These are phyloP conservation scores for Cynara cardunculus DNA, from an alignment of 129 eudicot species.

Conservation along the genomic window DNA sequence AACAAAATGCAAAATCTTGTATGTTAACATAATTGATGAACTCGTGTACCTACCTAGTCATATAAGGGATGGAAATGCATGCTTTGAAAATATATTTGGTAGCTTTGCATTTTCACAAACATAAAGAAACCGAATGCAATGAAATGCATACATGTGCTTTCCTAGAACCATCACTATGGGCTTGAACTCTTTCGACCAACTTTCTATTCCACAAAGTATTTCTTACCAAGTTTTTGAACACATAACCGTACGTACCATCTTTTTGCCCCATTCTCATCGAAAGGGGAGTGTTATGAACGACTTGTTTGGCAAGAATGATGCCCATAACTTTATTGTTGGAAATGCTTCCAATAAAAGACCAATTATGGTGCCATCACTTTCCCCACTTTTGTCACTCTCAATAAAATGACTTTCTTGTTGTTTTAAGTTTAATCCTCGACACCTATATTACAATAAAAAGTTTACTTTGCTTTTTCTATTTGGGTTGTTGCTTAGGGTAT, in stretches of 20 bases:
- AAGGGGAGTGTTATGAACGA: slow-evolving; percentile 3
- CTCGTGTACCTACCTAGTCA: background rate
- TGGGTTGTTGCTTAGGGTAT: slow-evolving; percentile 30
- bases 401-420: slow-evolving; percentile 21
- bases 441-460: slow-evolving; percentile 14
- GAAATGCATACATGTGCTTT: background rate
- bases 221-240: background rate
- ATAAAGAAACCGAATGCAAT: background rate
- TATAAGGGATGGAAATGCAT: background rate
- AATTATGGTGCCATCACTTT: slow-evolving; percentile 28
- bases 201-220: background rate
- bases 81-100: background rate
- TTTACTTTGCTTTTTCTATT: background rate
- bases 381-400: slow-evolving; percentile 17
- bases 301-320: slow-evolving; percentile 7
- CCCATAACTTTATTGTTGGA: slow-evolving; percentile 21
- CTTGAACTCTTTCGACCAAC: background rate
- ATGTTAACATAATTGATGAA: background rate
- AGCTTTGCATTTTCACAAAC: background rate
- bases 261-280: background rate
- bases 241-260: background rate
- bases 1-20: background rate
- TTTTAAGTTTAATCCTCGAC: slow-evolving; percentile 29
- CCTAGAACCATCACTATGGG: background rate
- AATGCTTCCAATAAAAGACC: slow-evolving; percentile 36